Percentiles rank a stretch among this genome's conserved stretches.
Conservation (phyloP, 2,329 filamentous ascomycete genomes). For the Fusarium proliferatum region DNA sequence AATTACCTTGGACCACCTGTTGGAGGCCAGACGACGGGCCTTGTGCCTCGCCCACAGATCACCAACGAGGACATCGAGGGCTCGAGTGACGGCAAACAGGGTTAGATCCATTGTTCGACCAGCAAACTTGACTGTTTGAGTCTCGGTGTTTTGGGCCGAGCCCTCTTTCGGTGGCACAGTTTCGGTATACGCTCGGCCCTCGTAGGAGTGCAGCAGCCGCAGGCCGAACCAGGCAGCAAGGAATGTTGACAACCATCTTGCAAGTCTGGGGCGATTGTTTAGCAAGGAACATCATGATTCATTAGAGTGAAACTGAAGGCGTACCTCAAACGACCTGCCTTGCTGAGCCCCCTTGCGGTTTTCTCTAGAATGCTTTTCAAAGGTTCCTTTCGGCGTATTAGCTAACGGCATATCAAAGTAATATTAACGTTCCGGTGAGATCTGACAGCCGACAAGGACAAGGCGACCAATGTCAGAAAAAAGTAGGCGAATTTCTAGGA, state of each 20-base stretch:
- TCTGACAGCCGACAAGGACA: not conserved
- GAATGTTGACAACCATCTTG: slow-evolving; percentile 69
- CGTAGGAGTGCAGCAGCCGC: slow-evolving; percentile 67
- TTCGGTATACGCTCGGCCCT: slow-evolving; percentile 57
- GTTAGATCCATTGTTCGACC: slow-evolving; percentile 85
- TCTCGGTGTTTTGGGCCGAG: slow-evolving; percentile 40
- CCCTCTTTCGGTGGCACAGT: slow-evolving; percentile 48
- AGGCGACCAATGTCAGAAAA: not conserved
- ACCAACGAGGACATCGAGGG: slow-evolving; percentile 76
- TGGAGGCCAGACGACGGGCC: slow-evolving; percentile 55
- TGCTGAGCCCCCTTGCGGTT: slow-evolving; percentile 38
- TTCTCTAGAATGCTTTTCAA: slow-evolving; percentile 46
- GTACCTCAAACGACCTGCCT: slow-evolving; percentile 45
- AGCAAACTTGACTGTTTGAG: slow-evolving; percentile 55
- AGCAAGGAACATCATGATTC: slow-evolving; percentile 10
- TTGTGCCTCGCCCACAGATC: slow-evolving; percentile 70
- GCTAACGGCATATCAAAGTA: slow-evolving; percentile 7
- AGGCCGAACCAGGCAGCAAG: slow-evolving; percentile 68
- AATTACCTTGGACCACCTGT: slow-evolving; percentile 60
- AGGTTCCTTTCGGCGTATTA: slow-evolving; percentile 43
- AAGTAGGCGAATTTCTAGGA: not conserved
- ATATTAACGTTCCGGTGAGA: not conserved
- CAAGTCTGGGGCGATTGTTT: slow-evolving; percentile 55
- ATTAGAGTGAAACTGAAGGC: slow-evolving; percentile 2
- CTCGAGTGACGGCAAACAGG: slow-evolving; percentile 79